A percentile compares a stretch with the other conserved stretches of the same genome.
Evolutionary conservation across 345 rosid species (phyloP).

Genomic region (Camelina hispida): DNA sequence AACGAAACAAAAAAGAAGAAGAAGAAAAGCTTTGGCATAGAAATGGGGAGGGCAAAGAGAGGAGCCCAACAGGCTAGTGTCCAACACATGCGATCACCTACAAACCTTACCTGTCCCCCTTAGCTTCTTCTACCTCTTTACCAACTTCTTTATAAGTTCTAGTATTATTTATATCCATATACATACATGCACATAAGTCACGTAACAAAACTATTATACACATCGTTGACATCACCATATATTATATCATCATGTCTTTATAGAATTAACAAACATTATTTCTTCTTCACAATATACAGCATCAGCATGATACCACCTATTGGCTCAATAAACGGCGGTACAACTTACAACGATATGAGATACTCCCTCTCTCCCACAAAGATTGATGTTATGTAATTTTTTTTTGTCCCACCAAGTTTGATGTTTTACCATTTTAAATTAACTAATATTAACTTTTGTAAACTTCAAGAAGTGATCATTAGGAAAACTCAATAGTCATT

Average conservation of each 20-base stretch:
- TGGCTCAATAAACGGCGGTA: background rate
- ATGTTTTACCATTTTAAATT: no score
- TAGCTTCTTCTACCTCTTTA: conserved; percentile 17
- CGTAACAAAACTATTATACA: conserved; percentile 24
- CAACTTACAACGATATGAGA: background rate
- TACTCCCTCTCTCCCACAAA: background rate
- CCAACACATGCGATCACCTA: conserved; percentile 31
- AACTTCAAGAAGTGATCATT: no score
- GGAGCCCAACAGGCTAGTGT: conserved; percentile 27
- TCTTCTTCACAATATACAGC: background rate
- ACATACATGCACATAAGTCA: conserved; percentile 11
- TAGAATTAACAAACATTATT: conserved; percentile 17
- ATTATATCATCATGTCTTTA: conserved; percentile 5
- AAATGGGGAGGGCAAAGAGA: conserved; percentile 38
- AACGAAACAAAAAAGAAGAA: background rate
- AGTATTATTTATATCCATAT: no score
- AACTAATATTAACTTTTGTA: no score
- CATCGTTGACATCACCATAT: conserved; percentile 23
- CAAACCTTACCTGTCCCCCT: conserved; percentile 34
- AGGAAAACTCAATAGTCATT: no score
- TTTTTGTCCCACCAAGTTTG: no score
- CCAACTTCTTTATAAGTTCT: conserved; percentile 24
- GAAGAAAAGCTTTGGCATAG: conserved; percentile 12
- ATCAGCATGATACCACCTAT: background rate
- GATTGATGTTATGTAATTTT: no score